Evolutionary conservation across 169 alveolate genomes (phyloP).

Genomic region (Plasmodium relictum): DNA sequence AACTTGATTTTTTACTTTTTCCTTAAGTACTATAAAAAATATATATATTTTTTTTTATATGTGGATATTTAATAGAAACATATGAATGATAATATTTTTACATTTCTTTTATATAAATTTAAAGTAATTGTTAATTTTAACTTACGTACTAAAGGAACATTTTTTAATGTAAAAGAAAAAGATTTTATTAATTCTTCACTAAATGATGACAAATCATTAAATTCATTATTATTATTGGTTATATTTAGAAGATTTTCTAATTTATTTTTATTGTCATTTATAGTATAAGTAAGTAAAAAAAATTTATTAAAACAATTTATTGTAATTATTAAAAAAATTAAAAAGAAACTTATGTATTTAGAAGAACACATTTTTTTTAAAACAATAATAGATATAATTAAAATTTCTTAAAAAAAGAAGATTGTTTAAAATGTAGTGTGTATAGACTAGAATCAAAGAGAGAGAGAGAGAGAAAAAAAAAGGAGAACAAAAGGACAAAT

Average conservation of each 20-base stretch:
- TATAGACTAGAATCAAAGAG: no score
- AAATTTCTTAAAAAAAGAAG: no score
- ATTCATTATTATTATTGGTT: neutral
- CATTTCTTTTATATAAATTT: neutral
- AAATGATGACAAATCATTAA: slow-evolving; percentile 28
- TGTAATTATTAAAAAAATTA: neutral
- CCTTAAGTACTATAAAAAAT: slow-evolving; percentile 62
- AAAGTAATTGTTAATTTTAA: neutral
- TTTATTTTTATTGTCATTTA: slow-evolving; percentile 6
- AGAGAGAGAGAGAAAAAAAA: no score
- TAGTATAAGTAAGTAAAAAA: slow-evolving; percentile 13
- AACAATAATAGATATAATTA: no score
- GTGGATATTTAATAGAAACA: neutral
- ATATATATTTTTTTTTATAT: neutral
- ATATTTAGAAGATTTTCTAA: neutral
- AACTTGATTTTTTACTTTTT: slow-evolving; percentile 73
- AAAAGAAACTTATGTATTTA: neutral
- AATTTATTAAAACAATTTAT: neutral
- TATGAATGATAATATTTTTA: no score
- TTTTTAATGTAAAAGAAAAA: slow-evolving; percentile 25
- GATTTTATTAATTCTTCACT: slow-evolving; percentile 24
- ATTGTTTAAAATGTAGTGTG: no score
- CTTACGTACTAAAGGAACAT: slow-evolving; percentile 42
- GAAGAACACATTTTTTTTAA: slow-evolving; percentile 33
- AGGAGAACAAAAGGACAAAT: no score